Evolutionary conservation across 805 yeast genomes (phyloP).

Genomic region (Sungouiozyma intestinalis): DNA sequence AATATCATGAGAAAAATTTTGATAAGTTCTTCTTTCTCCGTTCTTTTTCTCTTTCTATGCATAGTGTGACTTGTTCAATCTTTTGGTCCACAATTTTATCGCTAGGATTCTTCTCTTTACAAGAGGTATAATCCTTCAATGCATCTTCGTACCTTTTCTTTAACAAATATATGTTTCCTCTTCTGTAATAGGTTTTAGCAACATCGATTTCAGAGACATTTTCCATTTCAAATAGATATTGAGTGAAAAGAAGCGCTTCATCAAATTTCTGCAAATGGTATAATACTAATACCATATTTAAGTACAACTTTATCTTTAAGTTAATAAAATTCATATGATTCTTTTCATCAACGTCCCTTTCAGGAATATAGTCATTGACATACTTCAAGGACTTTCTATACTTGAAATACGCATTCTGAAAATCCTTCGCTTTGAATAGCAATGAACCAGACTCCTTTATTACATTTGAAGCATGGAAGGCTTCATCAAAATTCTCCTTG

Average conservation of each 20-base stretch:
- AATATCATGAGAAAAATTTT: conserved; percentile 40
- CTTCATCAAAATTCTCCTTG: conserved; percentile 43
- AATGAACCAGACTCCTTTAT: conserved; percentile 62
- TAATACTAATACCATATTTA: conserved; percentile 48
- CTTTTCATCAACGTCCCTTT: conserved; percentile 47
- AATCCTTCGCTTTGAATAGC: conserved; percentile 44
- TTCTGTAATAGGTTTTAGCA: conserved; percentile 52
- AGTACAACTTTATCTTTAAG: conserved; percentile 32
- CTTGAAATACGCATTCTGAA: conserved; percentile 46
- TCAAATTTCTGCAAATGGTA: conserved; percentile 40
- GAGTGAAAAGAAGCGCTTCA: conserved; percentile 44
- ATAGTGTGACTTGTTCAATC: conserved; percentile 31
- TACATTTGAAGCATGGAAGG: conserved; percentile 38
- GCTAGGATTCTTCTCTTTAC: conserved; percentile 34
- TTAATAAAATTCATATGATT: conserved; percentile 39
- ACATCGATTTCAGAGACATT: conserved; percentile 31
- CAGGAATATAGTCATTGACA: conserved; percentile 64
- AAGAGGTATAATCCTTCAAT: conserved; percentile 34
- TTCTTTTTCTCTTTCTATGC: conserved; percentile 35
- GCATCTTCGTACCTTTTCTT: conserved; percentile 43
- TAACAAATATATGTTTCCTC: conserved; percentile 37
- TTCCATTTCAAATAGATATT: conserved; percentile 45
- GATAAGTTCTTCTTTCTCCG: conserved; percentile 47
- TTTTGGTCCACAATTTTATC: conserved; percentile 43
- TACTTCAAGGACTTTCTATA: conserved; percentile 59